Evolutionary conservation across 2,329 filamentous ascomycete species (phyloP).

Genomic region (Fusarium sulawesiense): DNA sequence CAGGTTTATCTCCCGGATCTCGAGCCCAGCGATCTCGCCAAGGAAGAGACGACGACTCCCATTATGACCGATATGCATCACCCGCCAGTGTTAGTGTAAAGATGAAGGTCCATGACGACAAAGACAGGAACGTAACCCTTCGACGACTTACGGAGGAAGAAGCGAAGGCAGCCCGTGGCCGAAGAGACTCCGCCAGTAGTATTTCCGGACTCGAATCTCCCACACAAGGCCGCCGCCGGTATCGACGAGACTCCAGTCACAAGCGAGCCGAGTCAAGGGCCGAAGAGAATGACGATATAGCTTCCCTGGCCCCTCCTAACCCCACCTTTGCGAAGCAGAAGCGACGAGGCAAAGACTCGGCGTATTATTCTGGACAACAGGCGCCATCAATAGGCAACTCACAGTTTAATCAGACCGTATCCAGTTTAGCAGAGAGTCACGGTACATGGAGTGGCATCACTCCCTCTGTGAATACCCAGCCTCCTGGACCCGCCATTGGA

Average conservation of each 20-base stretch:
- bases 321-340: conserved; percentile 65
- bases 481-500: conserved; percentile 48
- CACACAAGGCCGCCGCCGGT: conserved; percentile 58
- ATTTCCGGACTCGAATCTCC: conserved; percentile 67
- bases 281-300: conserved; percentile 55
- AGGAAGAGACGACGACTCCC: conserved; percentile 55
- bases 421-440: conserved; percentile 62
- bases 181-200: conserved; percentile 66
- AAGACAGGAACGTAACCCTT: conserved; percentile 70
- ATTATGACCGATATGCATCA: conserved; percentile 55
- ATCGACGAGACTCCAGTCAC: conserved; percentile 65
- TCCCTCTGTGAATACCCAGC: conserved; percentile 56
- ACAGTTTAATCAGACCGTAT: conserved; percentile 57
- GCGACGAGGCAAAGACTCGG: conserved; percentile 67
- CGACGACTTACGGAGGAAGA: conserved; percentile 71
- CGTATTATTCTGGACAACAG: conserved; percentile 67
- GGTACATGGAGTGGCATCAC: conserved; percentile 63
- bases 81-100: conserved; percentile 66
- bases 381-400: conserved; percentile 52
- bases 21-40: conserved; percentile 59
- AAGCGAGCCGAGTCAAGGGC: conserved; percentile 57
- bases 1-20: conserved; percentile 48
- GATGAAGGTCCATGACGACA: conserved; percentile 70
- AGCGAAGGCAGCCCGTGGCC: conserved; percentile 57
- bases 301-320: conserved; percentile 64